phyloP scores from a whole-genome alignment of 352 stramenopile species.

The Globisporangium echinulatum region DNA sequence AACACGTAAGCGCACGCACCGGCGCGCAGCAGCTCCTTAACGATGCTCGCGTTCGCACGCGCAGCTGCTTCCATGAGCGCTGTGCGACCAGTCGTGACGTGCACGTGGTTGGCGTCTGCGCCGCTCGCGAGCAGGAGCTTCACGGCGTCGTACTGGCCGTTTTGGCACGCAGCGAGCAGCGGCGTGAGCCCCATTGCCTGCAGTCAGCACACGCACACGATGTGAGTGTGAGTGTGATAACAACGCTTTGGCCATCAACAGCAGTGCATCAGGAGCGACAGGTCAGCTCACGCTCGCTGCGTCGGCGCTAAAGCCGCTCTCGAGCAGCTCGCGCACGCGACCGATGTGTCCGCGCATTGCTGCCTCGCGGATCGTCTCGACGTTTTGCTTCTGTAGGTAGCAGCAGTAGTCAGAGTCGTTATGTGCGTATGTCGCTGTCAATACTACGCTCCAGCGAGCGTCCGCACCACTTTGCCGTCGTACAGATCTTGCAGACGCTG shows the following conservation, averaged over 20 bases:
- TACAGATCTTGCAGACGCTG: conserved; percentile 28
- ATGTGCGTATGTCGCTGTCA: neutral
- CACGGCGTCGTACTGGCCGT: conserved; percentile 36
- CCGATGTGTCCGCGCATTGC: conserved; percentile 49
- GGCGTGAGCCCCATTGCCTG: conserved; percentile 69
- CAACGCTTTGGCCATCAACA: conserved; percentile 48
- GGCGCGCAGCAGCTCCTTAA: conserved; percentile 54
- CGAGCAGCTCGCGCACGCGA: conserved; percentile 38
- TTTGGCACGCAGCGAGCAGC: conserved; percentile 48
- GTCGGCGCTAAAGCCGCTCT: conserved; percentile 45
- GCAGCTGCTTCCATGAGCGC: conserved; percentile 56
- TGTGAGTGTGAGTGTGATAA: neutral
- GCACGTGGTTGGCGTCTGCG: conserved; percentile 43
- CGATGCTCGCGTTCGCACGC: conserved; percentile 24
- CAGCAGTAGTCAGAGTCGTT: neutral
- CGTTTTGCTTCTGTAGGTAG: conserved; percentile 42
- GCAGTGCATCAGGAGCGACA: neutral
- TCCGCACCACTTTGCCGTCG: conserved; percentile 27
- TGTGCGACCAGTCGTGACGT: conserved; percentile 49
- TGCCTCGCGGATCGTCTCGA: conserved; percentile 62
- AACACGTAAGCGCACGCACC: conserved; percentile 17
- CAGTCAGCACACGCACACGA: neutral
- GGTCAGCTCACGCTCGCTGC: conserved; percentile 37
- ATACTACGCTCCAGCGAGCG: neutral
- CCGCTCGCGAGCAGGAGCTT: conserved; percentile 33